Conservation (phyloP, 768 basidiomycete genomes). For the Coprinopsis marcescibilis region DNA sequence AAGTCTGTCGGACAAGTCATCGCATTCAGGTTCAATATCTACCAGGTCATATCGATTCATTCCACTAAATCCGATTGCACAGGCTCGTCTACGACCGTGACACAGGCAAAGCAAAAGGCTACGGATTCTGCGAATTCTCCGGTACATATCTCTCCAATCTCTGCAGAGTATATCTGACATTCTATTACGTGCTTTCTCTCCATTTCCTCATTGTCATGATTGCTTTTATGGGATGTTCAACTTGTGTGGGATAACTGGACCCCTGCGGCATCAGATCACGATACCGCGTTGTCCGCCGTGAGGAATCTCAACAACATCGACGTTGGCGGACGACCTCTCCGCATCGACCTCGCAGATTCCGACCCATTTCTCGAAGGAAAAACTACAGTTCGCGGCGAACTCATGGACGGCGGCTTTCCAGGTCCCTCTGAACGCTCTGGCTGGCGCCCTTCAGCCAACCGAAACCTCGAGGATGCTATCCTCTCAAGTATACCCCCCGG, state of each 20-base stretch:
- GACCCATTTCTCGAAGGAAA: constrained; percentile 90
- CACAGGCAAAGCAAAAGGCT: constrained; percentile 92
- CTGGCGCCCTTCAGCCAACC: constrained; percentile 45
- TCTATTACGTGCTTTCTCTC: too few relatives aligned
- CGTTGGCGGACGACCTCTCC: constrained; percentile 86
- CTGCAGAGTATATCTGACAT: too few relatives aligned
- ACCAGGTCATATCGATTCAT: constrained; percentile 3
- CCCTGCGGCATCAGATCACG: constrained; percentile 57
- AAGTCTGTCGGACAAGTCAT: constrained; percentile 84
- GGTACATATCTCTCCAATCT: constrained; percentile 44
- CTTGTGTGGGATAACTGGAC: too few relatives aligned
- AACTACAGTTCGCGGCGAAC: constrained; percentile 80
- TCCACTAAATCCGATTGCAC: constrained; percentile 13
- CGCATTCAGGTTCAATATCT: constrained; percentile 68
- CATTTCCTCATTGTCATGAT: too few relatives aligned
- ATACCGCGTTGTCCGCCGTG: constrained; percentile 92
- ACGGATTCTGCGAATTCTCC: constrained; percentile 90
- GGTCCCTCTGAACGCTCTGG: constrained; percentile 50
- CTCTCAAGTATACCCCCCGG: constrained; percentile 71
- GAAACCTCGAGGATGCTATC: constrained; percentile 41
- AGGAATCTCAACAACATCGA: constrained; percentile 92
- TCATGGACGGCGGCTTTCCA: constrained; percentile 61
- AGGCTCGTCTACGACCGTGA: constrained; percentile 88
- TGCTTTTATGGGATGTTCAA: too few relatives aligned
- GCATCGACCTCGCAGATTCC: constrained; percentile 92